Evolutionary conservation across 169 alveolate species (phyloP).

Genomic region (Babesia sp.): DNA sequence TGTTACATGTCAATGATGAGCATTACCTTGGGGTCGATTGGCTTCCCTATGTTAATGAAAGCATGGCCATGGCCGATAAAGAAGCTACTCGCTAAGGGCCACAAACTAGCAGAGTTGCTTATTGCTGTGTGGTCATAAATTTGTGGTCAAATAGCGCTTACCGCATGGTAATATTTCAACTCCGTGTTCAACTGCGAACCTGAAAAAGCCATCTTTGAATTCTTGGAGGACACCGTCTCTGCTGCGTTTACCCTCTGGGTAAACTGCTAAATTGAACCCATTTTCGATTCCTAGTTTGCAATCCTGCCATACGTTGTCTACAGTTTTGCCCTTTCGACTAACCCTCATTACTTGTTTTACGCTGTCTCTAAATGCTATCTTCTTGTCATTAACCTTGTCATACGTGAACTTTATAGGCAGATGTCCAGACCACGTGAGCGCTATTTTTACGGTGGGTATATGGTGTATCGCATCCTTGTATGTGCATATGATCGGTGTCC

Average conservation of each 20-base stretch:
- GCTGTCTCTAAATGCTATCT: conserved; percentile 32
- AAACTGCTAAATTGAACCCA: conserved; percentile 68
- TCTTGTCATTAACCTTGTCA: conserved; percentile 47
- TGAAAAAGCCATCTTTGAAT: conserved; percentile 86
- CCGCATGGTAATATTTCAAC: conserved; percentile 83
- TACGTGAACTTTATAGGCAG: conserved; percentile 39
- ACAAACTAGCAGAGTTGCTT: conserved; percentile 31
- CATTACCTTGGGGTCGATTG: conserved; percentile 42
- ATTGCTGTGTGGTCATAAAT: conserved; percentile 18
- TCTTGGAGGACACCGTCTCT: conserved; percentile 80
- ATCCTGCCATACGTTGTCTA: conserved; percentile 1
- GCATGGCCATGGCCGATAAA: conserved; percentile 19
- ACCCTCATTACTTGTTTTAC: conserved; percentile 44
- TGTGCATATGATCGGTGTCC: conserved; percentile 3
- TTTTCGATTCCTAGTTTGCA: conserved; percentile 32
- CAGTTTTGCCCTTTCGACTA: not conserved
- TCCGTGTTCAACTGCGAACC: conserved; percentile 83
- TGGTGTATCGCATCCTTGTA: conserved; percentile 64
- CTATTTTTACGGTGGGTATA: conserved; percentile 8
- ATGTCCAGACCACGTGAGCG: conserved; percentile 18
- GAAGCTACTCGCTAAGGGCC: not conserved
- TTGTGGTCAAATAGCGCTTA: not conserved
- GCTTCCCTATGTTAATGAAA: conserved; percentile 51
- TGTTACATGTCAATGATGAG: not conserved
- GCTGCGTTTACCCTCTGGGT: conserved; percentile 87